Conservation (phyloP, 148 eudicot genomes). For the Cornus kousa region DNA sequence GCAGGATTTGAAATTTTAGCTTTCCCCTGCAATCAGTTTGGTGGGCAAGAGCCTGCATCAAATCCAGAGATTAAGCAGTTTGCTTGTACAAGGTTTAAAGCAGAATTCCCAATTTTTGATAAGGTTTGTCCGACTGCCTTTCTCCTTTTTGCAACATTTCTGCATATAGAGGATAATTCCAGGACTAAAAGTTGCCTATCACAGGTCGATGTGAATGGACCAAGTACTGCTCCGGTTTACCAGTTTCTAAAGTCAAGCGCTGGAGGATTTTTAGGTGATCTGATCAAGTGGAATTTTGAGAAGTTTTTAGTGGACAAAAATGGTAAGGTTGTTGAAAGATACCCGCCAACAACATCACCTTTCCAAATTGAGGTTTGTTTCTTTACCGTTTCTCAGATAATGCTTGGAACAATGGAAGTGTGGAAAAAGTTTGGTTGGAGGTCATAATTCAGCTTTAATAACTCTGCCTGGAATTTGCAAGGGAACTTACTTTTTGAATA, state of each 20-base stretch:
- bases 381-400: background rate
- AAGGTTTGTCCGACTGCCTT: constrained; percentile 45
- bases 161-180: background rate
- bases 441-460: background rate
- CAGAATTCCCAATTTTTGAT: constrained; percentile 89
- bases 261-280: constrained; percentile 86
- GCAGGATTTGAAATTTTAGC: constrained; percentile 92
- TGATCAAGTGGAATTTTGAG: constrained; percentile 93
- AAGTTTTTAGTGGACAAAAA: constrained; percentile 87
- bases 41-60: constrained; percentile 92
- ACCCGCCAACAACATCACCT: constrained; percentile 91
- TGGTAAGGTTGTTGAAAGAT: constrained; percentile 88
- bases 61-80: constrained; percentile 82
- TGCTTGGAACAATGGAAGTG: background rate
- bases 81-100: constrained; percentile 86
- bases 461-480: background rate
- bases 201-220: constrained; percentile 97
- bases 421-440: background rate
- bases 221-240: constrained; percentile 80
- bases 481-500: background rate
- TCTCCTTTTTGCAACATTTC: background rate
- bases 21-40: constrained; percentile 97
- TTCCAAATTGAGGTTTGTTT: constrained; percentile 75
- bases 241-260: constrained; percentile 80
- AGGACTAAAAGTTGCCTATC: background rate